phyloP scores from a whole-genome alignment of 164 flowering plant genomes.

The Aristolochia fimbriata region DNA sequence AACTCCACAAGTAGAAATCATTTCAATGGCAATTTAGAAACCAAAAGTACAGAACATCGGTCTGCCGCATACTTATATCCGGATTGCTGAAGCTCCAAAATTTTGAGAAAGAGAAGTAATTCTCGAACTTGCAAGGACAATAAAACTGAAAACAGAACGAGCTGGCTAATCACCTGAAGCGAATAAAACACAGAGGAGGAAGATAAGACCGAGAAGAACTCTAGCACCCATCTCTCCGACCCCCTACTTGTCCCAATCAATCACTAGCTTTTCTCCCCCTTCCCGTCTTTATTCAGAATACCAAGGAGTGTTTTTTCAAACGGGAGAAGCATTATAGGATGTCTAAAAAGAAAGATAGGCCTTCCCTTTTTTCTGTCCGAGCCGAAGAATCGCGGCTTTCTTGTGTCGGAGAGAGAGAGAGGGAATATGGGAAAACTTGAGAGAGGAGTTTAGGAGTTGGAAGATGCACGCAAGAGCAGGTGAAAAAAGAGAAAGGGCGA shows the following conservation, averaged over 20 bases:
- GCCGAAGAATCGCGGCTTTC: conserved; percentile 42
- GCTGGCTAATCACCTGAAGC: conserved; percentile 34
- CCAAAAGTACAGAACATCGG: background rate
- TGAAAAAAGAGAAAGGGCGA: conserved; percentile 36
- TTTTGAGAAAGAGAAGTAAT: background rate
- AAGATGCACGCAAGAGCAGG: conserved; percentile 46
- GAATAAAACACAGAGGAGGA: conserved; percentile 24
- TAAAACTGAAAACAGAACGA: background rate
- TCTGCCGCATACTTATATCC: background rate
- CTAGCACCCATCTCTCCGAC: conserved; percentile 25
- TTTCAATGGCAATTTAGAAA: background rate
- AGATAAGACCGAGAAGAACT: conserved; percentile 10
- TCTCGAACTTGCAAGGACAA: background rate
- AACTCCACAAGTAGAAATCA: too few species aligned
- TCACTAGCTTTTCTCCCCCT: conserved; percentile 7
- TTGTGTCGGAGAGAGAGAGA: conserved; percentile 27
- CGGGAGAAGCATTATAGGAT: conserved; percentile 16
- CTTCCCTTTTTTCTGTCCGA: conserved; percentile 16
- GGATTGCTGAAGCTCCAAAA: background rate
- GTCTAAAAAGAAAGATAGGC: conserved; percentile 24
- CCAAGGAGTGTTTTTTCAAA: conserved; percentile 7
- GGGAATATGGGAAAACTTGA: conserved; percentile 25
- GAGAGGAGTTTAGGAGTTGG: conserved; percentile 43
- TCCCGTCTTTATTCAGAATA: conserved; percentile 2
- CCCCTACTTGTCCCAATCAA: background rate